Percentiles rank a stretch among this genome's conserved stretches.
These are phyloP conservation scores for Theobroma cacao DNA, from an alignment of 345 rosid genomes.

Conservation along the genomic window DNA sequence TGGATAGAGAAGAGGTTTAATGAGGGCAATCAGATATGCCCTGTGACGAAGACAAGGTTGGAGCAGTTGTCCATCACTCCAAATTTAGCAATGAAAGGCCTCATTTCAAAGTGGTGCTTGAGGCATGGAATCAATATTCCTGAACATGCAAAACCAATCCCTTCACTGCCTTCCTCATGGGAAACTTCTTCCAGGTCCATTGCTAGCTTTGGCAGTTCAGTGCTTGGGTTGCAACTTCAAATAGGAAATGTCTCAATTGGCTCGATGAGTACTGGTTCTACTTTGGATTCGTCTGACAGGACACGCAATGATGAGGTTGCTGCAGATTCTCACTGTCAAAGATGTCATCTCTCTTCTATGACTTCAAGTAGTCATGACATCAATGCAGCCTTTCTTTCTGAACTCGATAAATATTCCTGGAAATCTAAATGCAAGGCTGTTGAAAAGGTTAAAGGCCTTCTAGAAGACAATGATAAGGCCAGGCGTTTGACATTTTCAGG, in stretches of 20 bases:
- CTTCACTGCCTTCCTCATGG: constrained; percentile 3
- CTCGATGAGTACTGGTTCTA: constrained; percentile 20
- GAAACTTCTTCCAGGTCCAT: constrained; percentile 22
- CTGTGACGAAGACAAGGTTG: constrained; percentile 27
- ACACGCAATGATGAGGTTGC: not conserved
- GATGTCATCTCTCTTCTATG: not conserved
- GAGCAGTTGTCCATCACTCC: constrained; percentile 26
- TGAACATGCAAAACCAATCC: not conserved
- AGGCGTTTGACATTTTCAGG: constrained; percentile 7
- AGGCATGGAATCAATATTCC: constrained; percentile 24
- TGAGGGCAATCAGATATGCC: constrained; percentile 33
- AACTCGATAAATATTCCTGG: constrained; percentile 32
- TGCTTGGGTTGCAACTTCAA: constrained; percentile 25
- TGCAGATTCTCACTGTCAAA: constrained; percentile 6
- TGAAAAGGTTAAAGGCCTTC: constrained; percentile 26
- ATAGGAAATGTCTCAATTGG: constrained; percentile 23
- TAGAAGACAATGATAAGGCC: constrained; percentile 13
- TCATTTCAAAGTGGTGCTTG: constrained; percentile 34
- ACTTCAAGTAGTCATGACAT: not conserved
- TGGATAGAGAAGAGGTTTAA: constrained; percentile 47
- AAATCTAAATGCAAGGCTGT: constrained; percentile 28
- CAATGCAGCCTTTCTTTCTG: constrained; percentile 12
- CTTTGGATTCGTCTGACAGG: not conserved
- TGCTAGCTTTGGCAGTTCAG: constrained; percentile 40
- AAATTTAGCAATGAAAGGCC: constrained; percentile 25